phyloP scores from a whole-genome alignment of 345 rosid genomes.

The Microcos paniculata region DNA sequence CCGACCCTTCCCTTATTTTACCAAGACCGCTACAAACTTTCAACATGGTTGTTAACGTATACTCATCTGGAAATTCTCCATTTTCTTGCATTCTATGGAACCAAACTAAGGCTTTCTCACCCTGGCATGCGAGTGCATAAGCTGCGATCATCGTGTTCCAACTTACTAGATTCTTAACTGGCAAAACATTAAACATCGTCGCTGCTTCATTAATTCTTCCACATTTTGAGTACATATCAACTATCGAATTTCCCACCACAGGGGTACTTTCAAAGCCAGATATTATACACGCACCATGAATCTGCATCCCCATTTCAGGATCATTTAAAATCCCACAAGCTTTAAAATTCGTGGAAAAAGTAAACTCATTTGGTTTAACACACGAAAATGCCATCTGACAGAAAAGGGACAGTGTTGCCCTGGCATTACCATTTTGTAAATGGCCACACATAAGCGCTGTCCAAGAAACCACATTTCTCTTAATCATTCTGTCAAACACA shows the following conservation, averaged over 20 bases:
- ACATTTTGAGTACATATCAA: slow-evolving; percentile 83
- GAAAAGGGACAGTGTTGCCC: slow-evolving; percentile 43
- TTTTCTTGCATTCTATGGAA: slow-evolving; percentile 48
- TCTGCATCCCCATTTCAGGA: slow-evolving; percentile 53
- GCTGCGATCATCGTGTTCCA: slow-evolving; percentile 87
- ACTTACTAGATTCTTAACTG: slow-evolving; percentile 47
- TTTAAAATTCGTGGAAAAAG: slow-evolving; percentile 68
- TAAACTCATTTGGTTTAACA: slow-evolving; percentile 70
- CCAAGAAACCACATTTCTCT: slow-evolving; percentile 79
- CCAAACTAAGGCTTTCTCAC: slow-evolving; percentile 59
- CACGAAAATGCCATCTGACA: slow-evolving; percentile 43
- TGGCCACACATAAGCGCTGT: slow-evolving; percentile 80
- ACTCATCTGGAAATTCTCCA: slow-evolving; percentile 56
- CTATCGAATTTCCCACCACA: slow-evolving; percentile 74
- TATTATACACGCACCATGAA: slow-evolving; percentile 60
- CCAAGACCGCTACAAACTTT: slow-evolving; percentile 67
- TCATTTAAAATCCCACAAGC: slow-evolving; percentile 57
- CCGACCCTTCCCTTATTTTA: slow-evolving; percentile 47
- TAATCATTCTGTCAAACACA: slow-evolving; percentile 69
- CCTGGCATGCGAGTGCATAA: slow-evolving; percentile 42
- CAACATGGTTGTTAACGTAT: slow-evolving; percentile 62
- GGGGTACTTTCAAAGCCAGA: slow-evolving; percentile 44
- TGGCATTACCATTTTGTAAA: slow-evolving; percentile 44
- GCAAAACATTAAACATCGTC: slow-evolving; percentile 47
- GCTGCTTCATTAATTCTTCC: slow-evolving; percentile 61